Percentiles rank a stretch among this genome's conserved stretches.
Conservation (phyloP, 768 basidiomycete species). For the Lentinula guzmanii region DNA sequence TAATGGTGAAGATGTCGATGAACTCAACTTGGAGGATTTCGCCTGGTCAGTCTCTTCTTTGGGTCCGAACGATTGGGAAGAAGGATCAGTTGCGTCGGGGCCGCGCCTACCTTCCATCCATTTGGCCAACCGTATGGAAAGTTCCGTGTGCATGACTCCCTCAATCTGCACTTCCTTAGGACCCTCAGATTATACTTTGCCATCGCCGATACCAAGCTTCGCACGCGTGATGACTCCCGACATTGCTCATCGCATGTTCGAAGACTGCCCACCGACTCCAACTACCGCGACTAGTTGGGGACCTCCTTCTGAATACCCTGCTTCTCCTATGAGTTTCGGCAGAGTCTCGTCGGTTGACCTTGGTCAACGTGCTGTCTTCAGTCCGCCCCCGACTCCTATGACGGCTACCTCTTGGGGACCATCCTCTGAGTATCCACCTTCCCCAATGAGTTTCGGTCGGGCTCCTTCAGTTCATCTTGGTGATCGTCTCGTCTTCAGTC, state of each 20-base stretch:
- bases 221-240: conserved; percentile 51
- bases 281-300: conserved; percentile 44
- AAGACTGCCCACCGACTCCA: conserved; percentile 48
- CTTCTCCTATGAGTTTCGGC: conserved; percentile 15
- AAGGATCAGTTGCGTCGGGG: conserved; percentile 28
- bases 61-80: conserved; percentile 49
- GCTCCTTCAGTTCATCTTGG: conserved; percentile 35
- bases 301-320: conserved; percentile 27
- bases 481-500: conserved; percentile 26
- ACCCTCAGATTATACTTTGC: conserved; percentile 41
- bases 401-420: conserved; percentile 49
- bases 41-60: conserved; percentile 64
- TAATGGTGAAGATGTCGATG: conserved; percentile 23
- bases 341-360: conserved; percentile 33
- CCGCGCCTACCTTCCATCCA: conserved; percentile 47
- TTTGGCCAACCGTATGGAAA: conserved; percentile 43
- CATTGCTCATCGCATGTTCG: conserved; percentile 47
- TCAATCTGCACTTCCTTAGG: conserved; percentile 52
- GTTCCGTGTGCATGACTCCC: conserved; percentile 53
- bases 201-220: conserved; percentile 26
- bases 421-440: conserved; percentile 24
- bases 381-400: conserved; percentile 34
- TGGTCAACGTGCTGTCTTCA: conserved; percentile 26
- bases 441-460: conserved; percentile 14
- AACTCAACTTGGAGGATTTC: conserved; percentile 59